Conservation (phyloP, 148 eudicot species). For the Rhododendron griersonianum region DNA sequence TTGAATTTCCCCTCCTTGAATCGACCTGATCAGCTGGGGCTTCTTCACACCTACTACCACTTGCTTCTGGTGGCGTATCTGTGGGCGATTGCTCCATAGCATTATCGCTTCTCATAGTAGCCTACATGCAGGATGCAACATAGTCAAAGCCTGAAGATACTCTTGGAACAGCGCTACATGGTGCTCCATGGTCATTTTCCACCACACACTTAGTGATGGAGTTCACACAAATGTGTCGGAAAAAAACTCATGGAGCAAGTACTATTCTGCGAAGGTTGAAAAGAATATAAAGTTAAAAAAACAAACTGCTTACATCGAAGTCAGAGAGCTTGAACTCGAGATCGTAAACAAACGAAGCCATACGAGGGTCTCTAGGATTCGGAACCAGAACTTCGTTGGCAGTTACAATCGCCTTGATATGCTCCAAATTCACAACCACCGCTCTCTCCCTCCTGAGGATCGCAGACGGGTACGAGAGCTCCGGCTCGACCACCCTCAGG, state of each 20-base stretch:
- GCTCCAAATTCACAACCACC: slow-evolving; percentile 3
- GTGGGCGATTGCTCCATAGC: neutral
- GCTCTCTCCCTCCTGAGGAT: neutral
- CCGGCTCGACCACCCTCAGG: neutral
- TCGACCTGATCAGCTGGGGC: neutral
- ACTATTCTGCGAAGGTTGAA: neutral
- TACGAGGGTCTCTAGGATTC: neutral
- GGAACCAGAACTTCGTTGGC: neutral
- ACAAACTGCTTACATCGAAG: neutral
- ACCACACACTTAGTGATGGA: too few species aligned
- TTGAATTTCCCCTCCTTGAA: neutral
- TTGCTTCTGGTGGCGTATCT: neutral
- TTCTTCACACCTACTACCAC: neutral
- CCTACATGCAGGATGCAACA: neutral
- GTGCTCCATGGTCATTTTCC: too few species aligned
- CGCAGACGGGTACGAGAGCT: neutral
- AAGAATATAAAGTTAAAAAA: neutral
- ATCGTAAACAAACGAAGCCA: neutral
- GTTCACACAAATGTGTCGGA: too few species aligned
- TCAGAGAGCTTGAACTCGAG: neutral
- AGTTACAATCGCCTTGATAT: slow-evolving; percentile 1
- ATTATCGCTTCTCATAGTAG: neutral
- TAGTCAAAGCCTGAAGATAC: neutral
- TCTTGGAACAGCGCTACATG: too few species aligned
- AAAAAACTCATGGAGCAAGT: too few species aligned